phyloP scores from a whole-genome alignment of 768 basidiomycete species.

The Pleurotus eryngii region DNA sequence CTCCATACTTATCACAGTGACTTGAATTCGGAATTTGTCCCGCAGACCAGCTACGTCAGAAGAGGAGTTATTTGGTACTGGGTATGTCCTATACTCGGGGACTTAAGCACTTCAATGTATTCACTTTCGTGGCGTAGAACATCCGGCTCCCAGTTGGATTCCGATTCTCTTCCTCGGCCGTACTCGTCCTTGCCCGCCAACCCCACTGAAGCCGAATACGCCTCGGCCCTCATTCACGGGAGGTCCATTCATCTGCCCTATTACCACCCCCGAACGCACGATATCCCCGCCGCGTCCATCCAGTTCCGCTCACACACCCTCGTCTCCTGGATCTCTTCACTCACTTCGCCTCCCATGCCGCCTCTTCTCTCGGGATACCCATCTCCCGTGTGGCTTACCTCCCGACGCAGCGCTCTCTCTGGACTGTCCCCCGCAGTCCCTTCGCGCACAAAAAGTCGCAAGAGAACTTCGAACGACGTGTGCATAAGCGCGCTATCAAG shows the following conservation, averaged over 20 bases:
- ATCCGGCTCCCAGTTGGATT: background rate
- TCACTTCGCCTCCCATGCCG: slow-evolving; percentile 82
- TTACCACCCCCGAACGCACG: slow-evolving; percentile 59
- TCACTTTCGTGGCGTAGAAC: background rate
- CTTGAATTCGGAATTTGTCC: background rate
- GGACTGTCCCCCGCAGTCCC: slow-evolving; percentile 83
- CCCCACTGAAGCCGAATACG: slow-evolving; percentile 41
- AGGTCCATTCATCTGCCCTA: slow-evolving; percentile 53
- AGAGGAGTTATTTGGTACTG: background rate
- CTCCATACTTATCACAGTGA: background rate
- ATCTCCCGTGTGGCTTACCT: slow-evolving; percentile 60
- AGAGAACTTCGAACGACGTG: slow-evolving; percentile 89
- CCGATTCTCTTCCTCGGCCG: slow-evolving; percentile 12
- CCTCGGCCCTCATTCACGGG: slow-evolving; percentile 60
- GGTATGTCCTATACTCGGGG: background rate
- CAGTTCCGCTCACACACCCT: slow-evolving; percentile 79
- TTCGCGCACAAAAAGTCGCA: slow-evolving; percentile 93
- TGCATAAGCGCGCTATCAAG: slow-evolving; percentile 84
- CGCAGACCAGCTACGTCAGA: background rate
- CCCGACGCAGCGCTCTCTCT: slow-evolving; percentile 72
- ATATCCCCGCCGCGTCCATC: slow-evolving; percentile 75
- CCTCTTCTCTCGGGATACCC: slow-evolving; percentile 81
- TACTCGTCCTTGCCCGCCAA: slow-evolving; percentile 4
- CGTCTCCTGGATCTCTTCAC: slow-evolving; percentile 72
- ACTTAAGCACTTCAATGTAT: no score